Base-by-base conservation (phyloP, 2,329 filamentous ascomycete species). In the Claviceps maximensis region DNA sequence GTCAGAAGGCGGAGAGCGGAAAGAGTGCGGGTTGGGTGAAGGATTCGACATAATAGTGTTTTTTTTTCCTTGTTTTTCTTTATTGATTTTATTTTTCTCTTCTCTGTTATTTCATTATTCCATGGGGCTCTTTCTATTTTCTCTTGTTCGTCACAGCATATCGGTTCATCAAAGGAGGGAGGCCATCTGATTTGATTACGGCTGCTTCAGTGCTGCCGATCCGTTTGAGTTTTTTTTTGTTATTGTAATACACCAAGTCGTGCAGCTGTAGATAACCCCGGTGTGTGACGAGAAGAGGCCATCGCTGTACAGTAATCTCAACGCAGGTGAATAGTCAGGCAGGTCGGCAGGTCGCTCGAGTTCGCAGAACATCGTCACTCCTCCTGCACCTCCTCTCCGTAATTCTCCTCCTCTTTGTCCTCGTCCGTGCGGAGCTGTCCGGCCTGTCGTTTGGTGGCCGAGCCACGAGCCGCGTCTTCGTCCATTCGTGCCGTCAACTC, bases 381-480 rank as follows among this genome's bases (percentile, higher is more conserved):
- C 44, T 86, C 83, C 49, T 84, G 82, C 13, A 83, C 79, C 66
- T 95, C 89, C 67, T 95, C 89, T 48, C 89, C 89, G 64, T 95
- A 95, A 63, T 89, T 86, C 61, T 87, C 80, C 63, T 89, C 86
- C 63, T 83, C 81, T 56, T 77, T 76, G 12, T 67, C 73, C 55
- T 83, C 79, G 55, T 80, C 75, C 10, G 73, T 61, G 54, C 62
- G 49, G 54, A 62, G 55, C 38, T 47, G 57, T 23, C 53, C 61
- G 2, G 48, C 21, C 36, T n/a, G 15, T 19, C 9, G 40, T 27
- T 17, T 47, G 0, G 52, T 38, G 0, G 67, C 65, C 1, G 67
- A 68, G 17, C 74, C 74, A 15, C 71, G 69, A 9, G 68, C 70
- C 63, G 83, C 85, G 63, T 89, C 86, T 56, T 85, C 76, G 40